A percentile compares a stretch with the other conserved stretches of the same genome.
Evolutionary conservation across 2,329 filamentous ascomycete species (phyloP).

Genomic region (Sarocladiaceae sp.): DNA sequence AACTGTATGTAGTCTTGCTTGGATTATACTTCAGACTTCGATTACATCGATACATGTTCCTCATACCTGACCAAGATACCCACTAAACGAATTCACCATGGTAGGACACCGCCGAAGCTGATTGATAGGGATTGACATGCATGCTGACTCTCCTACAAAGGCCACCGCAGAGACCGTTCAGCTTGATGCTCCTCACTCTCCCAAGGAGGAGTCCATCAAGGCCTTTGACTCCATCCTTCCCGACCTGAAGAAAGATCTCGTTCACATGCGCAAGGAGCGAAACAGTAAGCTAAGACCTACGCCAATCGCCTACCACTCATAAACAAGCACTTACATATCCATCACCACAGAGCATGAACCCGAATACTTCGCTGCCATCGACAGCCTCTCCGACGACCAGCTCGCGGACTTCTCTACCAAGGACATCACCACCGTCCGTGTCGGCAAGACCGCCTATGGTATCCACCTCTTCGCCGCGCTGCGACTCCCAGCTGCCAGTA

Average conservation of each 20-base stretch:
- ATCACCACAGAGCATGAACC: slow-evolving; percentile 43
- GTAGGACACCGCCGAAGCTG: background rate
- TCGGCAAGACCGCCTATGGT: slow-evolving; percentile 79
- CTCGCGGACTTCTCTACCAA: slow-evolving; percentile 81
- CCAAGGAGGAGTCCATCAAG: slow-evolving; percentile 46
- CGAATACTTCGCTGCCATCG: slow-evolving; percentile 49
- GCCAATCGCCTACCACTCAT: too few relatives aligned
- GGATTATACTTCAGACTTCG: too few relatives aligned
- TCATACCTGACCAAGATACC: too few relatives aligned
- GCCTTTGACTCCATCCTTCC: slow-evolving; percentile 44
- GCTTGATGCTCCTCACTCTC: slow-evolving; percentile 41
- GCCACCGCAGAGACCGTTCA: slow-evolving; percentile 50
- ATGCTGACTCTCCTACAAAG: too few relatives aligned
- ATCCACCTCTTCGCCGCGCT: slow-evolving; percentile 75
- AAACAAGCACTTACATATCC: too few relatives aligned
- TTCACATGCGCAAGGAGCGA: slow-evolving; percentile 43
- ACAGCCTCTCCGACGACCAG: slow-evolving; percentile 60
- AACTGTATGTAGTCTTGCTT: background rate
- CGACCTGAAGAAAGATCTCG: slow-evolving; percentile 47
- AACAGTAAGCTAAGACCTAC: slow-evolving; percentile 29
- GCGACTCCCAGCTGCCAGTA: slow-evolving; percentile 40
- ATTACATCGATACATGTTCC: too few relatives aligned
- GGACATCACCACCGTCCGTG: slow-evolving; percentile 88
- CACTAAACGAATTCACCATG: too few relatives aligned
- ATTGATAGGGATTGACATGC: background rate